Conservation (phyloP, 352 stramenopile species). For the Globisporangium spiculum region DNA sequence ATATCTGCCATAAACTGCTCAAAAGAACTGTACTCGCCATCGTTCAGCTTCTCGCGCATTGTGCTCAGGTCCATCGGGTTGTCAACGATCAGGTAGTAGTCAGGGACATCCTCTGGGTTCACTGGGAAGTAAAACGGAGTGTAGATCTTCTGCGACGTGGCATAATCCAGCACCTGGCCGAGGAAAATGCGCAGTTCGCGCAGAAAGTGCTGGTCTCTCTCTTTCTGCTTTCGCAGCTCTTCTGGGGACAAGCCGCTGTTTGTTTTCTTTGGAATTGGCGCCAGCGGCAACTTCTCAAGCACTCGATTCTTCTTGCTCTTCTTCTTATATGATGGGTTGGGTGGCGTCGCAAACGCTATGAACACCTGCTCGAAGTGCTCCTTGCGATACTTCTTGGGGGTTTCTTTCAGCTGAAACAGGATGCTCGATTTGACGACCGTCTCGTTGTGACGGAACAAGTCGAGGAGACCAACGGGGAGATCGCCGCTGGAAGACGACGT, state of each 20-base stretch:
- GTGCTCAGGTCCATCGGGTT: constrained; percentile 85
- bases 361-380: constrained; percentile 71
- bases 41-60: constrained; percentile 89
- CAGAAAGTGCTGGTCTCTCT: constrained; percentile 80
- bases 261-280: constrained; percentile 36
- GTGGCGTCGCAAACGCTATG: constrained; percentile 46
- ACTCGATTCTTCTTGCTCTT: constrained; percentile 19
- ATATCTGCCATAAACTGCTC: constrained; percentile 88
- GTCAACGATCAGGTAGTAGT: constrained; percentile 89
- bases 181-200: constrained; percentile 89
- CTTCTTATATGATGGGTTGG: constrained; percentile 20
- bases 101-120: constrained; percentile 71
- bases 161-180: constrained; percentile 81
- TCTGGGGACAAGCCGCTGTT: constrained; percentile 31
- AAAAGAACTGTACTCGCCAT: constrained; percentile 87
- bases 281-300: constrained; percentile 57
- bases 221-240: constrained; percentile 44
- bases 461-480: constrained; percentile 49
- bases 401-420: constrained; percentile 36
- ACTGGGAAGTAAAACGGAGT: constrained; percentile 71
- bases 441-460: constrained; percentile 53
- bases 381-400: constrained; percentile 27
- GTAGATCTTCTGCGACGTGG: constrained; percentile 63
- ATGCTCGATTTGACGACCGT: constrained; percentile 44
- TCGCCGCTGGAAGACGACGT: constrained; percentile 39